Conservation (phyloP, 1,139 yeast species). For the Yamadazyma atmosphaerica region DNA sequence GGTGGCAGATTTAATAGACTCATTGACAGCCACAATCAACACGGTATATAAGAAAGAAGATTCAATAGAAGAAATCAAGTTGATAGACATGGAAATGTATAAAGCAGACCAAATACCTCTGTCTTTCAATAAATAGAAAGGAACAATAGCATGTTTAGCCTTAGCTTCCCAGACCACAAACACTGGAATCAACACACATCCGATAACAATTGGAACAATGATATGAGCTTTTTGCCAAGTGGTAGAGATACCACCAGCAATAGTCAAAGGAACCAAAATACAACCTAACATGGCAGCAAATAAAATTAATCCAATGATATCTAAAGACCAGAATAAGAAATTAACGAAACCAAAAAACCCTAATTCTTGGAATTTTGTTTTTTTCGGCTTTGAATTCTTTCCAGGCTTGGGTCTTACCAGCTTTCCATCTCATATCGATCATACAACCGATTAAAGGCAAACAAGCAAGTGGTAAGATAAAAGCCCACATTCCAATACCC, state of each 20-base stretch:
- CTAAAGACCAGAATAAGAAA: constrained; percentile 36
- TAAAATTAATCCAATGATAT: constrained; percentile 33
- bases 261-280: constrained; percentile 39
- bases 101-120: constrained; percentile 39
- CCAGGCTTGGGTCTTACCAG: constrained; percentile 39
- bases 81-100: constrained; percentile 29
- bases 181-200: constrained; percentile 34
- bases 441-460: constrained; percentile 32
- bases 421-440: constrained; percentile 35
- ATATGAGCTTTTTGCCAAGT: constrained; percentile 32
- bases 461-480: constrained; percentile 37
- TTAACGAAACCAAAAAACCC: constrained; percentile 22
- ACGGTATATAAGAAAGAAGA: constrained; percentile 35
- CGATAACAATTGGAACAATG: constrained; percentile 39
- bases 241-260: constrained; percentile 34
- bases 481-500: constrained; percentile 44
- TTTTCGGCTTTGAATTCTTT: constrained; percentile 21
- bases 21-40: constrained; percentile 35
- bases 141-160: constrained; percentile 34
- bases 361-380: constrained; percentile 24
- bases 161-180: constrained; percentile 33
- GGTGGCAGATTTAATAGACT: constrained; percentile 33
- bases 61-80: constrained; percentile 31
- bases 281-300: constrained; percentile 34
- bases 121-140: constrained; percentile 32